phyloP scores from a whole-genome alignment of 805 yeast species.

The Yamadazyma paraphyllophila region DNA sequence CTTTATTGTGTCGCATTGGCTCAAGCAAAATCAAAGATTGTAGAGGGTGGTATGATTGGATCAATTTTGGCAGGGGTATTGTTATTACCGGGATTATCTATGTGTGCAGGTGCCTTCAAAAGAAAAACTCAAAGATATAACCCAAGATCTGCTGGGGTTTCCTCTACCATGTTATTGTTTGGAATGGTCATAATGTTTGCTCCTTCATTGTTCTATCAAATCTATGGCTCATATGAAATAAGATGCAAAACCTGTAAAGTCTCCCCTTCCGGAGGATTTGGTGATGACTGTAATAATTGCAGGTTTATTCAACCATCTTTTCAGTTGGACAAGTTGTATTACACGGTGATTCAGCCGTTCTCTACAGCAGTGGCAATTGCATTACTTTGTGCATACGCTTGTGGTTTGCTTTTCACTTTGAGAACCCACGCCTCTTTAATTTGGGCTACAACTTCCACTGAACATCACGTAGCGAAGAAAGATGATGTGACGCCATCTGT shows the following conservation, averaged over 20 bases:
- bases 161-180: slow-evolving; percentile 90
- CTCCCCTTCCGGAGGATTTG: slow-evolving; percentile 6
- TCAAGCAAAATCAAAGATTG: slow-evolving; percentile 82
- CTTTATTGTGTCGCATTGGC: slow-evolving; percentile 87
- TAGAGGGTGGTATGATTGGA: slow-evolving; percentile 95
- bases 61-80: slow-evolving; percentile 90
- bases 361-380: slow-evolving; percentile 76
- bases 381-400: slow-evolving; percentile 76
- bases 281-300: slow-evolving; percentile 62
- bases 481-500: slow-evolving; percentile 23
- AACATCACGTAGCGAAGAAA: slow-evolving; percentile 20
- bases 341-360: slow-evolving; percentile 73
- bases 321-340: slow-evolving; percentile 64
- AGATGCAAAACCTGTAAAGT: slow-evolving; percentile 58
- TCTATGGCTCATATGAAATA: slow-evolving; percentile 83
- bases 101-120: slow-evolving; percentile 95
- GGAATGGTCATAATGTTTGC: slow-evolving; percentile 89
- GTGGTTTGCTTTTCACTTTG: slow-evolving; percentile 89
- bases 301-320: slow-evolving; percentile 77
- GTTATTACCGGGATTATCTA: slow-evolving; percentile 87
- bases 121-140: slow-evolving; percentile 93
- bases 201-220: slow-evolving; percentile 85
- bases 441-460: slow-evolving; percentile 66
- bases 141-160: slow-evolving; percentile 95
- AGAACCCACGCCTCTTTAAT: slow-evolving; percentile 95